Evolutionary conservation across 257 asterid genomes (phyloP).

Genomic region (Solanum megistacrolobum): DNA sequence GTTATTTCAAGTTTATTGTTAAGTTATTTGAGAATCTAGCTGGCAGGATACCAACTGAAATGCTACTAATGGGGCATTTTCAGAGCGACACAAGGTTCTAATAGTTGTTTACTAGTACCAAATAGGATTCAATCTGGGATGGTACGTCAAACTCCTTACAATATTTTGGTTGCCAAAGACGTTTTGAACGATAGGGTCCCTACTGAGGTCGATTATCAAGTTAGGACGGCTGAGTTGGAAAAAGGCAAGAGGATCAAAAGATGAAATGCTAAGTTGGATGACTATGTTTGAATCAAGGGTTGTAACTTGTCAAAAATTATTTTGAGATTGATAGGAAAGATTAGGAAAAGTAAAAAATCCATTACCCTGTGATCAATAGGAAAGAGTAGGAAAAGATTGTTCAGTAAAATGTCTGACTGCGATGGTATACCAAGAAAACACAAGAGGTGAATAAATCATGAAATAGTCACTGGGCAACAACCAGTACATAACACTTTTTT

Average conservation of each 20-base stretch:
- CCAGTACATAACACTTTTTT: neutral
- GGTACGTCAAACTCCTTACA: neutral
- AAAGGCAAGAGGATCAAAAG: too few relatives aligned
- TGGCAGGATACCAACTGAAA: slow-evolving; percentile 46
- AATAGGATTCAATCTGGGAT: neutral
- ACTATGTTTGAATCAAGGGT: too few relatives aligned
- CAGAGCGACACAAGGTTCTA: slow-evolving; percentile 18
- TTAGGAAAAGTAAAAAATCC: neutral
- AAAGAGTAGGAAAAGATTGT: neutral
- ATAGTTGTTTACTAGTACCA: neutral
- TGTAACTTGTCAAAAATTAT: too few relatives aligned
- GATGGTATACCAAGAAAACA: neutral
- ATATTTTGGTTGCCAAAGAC: neutral
- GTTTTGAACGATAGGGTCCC: neutral
- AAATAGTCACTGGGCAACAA: neutral
- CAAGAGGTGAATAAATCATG: neutral
- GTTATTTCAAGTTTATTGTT: neutral
- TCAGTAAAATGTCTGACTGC: neutral
- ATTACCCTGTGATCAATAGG: slow-evolving; percentile 10
- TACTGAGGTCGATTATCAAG: too few relatives aligned
- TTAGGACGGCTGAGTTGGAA: too few relatives aligned
- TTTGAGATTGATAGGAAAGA: too few relatives aligned
- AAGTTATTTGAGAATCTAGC: neutral
- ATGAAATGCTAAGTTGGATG: too few relatives aligned
- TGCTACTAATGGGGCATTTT: slow-evolving; percentile 77